A percentile compares a stretch with the other conserved stretches of the same genome.
Conservation (phyloP, 2,329 filamentous ascomycete genomes). For the Botrytis fragariae region DNA sequence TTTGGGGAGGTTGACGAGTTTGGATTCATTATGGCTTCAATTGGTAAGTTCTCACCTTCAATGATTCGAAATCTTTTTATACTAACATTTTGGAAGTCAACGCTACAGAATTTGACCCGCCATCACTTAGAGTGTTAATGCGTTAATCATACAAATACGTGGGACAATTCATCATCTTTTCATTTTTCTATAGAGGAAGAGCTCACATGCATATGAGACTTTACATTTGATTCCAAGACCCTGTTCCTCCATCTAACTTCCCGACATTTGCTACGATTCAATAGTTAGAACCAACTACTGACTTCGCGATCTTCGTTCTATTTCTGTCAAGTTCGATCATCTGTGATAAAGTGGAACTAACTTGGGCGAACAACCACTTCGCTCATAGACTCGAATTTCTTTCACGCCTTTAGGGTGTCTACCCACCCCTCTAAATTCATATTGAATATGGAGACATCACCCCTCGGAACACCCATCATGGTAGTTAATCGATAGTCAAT, state of each 20-base stretch:
- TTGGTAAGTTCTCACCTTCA: not conserved
- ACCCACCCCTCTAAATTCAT: not conserved
- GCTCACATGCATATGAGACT: not conserved
- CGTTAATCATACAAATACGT: not conserved
- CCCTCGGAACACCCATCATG: not conserved
- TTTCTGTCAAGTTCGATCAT: not conserved
- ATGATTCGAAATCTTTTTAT: not conserved
- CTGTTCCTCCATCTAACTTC: not conserved
- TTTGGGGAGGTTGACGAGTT: not conserved
- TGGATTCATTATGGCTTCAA: not conserved
- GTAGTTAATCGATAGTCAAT: not conserved
- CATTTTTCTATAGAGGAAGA: not conserved
- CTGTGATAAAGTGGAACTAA: not conserved
- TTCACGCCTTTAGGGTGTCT: not conserved
- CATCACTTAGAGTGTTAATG: not conserved
- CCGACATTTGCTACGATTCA: not conserved
- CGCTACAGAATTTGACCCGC: not conserved
- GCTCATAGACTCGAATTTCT: not conserved
- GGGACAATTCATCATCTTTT: not conserved
- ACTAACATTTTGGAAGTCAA: not conserved
- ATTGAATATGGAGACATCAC: not conserved
- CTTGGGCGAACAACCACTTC: not conserved
- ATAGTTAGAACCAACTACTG: not conserved
- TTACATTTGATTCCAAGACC: not conserved
- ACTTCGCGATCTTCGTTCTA: not conserved